Conservation (phyloP, 345 rosid genomes). For the Gossypium thurberi region DNA sequence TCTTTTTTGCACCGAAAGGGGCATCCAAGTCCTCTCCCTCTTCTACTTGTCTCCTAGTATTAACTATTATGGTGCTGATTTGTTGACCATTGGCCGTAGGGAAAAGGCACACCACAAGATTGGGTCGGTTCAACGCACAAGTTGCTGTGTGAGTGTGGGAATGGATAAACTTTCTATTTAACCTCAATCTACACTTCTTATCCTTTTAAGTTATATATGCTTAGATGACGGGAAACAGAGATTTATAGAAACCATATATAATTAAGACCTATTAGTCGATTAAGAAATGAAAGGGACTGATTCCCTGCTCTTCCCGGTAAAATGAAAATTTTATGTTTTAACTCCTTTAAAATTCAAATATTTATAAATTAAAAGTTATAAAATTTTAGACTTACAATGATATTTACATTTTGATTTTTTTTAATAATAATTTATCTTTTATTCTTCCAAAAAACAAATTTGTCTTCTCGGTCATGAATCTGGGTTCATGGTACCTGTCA, state of each 20-base stretch:
- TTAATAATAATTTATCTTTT: too few species aligned
- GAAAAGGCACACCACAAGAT: neutral
- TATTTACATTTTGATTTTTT: too few species aligned
- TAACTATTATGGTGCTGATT: neutral
- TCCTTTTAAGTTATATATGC: neutral
- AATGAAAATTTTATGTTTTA: too few species aligned
- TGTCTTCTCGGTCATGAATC: too few species aligned
- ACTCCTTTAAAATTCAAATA: too few species aligned
- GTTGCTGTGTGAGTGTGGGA: neutral
- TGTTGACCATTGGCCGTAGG: neutral
- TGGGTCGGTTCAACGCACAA: slow-evolving; percentile 10
- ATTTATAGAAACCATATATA: neutral
- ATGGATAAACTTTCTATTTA: neutral
- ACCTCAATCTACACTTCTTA: neutral
- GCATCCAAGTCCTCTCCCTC: neutral
- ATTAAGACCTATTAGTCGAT: neutral
- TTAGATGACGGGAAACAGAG: neutral
- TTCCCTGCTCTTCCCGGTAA: neutral
- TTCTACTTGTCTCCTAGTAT: neutral
- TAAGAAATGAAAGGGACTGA: neutral
- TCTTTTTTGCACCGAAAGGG: neutral
- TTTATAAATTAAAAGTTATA: too few species aligned
- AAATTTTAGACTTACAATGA: too few species aligned
- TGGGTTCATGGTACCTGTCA: neutral
- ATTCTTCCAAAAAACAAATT: too few species aligned